Percentiles rank a stretch among this genome's conserved stretches.
These are phyloP conservation scores for Anaeramoeba flamelloides DNA, from an alignment of 78 protist species.

Conservation along the genomic window DNA sequence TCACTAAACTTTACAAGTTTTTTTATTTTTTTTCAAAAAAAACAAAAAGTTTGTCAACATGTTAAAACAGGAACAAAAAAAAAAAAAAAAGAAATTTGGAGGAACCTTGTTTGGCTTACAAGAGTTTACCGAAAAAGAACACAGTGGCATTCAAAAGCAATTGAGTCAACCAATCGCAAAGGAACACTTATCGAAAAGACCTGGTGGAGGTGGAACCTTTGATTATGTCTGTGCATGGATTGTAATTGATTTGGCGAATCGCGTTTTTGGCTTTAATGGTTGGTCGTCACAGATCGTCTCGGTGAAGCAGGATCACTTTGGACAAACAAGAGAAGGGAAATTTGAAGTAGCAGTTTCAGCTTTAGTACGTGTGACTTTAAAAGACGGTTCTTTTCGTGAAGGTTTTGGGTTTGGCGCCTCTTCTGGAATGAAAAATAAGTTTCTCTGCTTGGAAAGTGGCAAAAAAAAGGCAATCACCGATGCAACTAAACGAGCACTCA, in stretches of 20 bases:
- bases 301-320: constrained; percentile 20
- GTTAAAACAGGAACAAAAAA: too few relatives aligned
- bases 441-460: constrained; percentile 43
- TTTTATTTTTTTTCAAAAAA: too few relatives aligned
- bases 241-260: constrained; percentile 43
- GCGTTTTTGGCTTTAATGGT: constrained; percentile 48
- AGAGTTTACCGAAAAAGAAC: not conserved
- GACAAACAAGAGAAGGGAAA: not conserved
- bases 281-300: constrained; percentile 34
- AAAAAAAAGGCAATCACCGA: constrained; percentile 60
- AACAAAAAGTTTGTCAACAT: too few relatives aligned
- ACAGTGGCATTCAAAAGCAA: not conserved
- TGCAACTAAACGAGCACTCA: constrained; percentile 46
- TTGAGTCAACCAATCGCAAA: not conserved
- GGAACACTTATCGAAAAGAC: not conserved
- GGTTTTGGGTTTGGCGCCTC: constrained; percentile 48
- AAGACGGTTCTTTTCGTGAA: constrained; percentile 53
- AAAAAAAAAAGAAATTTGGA: too few relatives aligned
- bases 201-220: not conserved
- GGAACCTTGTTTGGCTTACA: not conserved
- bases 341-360: constrained; percentile 24
- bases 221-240: constrained; percentile 43
- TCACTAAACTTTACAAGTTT: too few relatives aligned
- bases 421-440: constrained; percentile 15
- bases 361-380: constrained; percentile 29